Evolutionary conservation across 345 rosid species (phyloP).

Genomic region (Turnera subulata): DNA sequence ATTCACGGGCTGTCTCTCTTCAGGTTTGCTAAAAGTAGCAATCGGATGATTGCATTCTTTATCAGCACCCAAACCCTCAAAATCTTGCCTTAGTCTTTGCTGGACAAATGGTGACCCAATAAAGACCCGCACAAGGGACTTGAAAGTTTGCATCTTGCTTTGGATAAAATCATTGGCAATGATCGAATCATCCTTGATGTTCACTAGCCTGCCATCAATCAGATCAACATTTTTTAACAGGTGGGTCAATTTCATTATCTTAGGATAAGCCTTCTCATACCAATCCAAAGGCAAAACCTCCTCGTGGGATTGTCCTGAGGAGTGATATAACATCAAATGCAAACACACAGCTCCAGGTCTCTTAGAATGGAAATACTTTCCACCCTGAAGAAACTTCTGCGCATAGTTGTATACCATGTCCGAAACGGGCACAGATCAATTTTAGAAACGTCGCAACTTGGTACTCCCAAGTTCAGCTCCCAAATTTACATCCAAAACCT

Average conservation of each 20-base stretch:
- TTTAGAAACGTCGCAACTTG: background rate
- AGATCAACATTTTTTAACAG: slow-evolving; percentile 44
- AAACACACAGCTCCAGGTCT: slow-evolving; percentile 15
- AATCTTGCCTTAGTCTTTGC: slow-evolving; percentile 32
- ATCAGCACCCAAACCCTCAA: slow-evolving; percentile 7
- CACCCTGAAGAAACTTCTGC: slow-evolving; percentile 12
- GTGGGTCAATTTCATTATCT: slow-evolving; percentile 39
- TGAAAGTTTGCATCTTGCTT: slow-evolving; percentile 44
- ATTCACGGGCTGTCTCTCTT: slow-evolving; percentile 51
- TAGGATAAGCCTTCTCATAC: slow-evolving; percentile 46
- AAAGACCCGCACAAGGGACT: slow-evolving; percentile 59
- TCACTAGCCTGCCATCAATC: slow-evolving; percentile 49
- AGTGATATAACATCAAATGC: slow-evolving; percentile 29
- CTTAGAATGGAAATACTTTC: slow-evolving; percentile 6
- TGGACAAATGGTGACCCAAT: slow-evolving; percentile 61
- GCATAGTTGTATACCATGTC: slow-evolving; percentile 17
- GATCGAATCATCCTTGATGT: slow-evolving; percentile 35
- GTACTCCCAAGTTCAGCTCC: background rate
- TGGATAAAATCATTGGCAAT: slow-evolving; percentile 36
- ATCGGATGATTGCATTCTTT: slow-evolving; percentile 12
- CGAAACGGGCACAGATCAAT: background rate
- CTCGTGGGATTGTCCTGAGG: slow-evolving; percentile 27
- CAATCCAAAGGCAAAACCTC: slow-evolving; percentile 36
- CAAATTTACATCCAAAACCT: background rate
- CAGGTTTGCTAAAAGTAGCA: slow-evolving; percentile 32